Base-by-base conservation (phyloP, 2,329 filamentous ascomycete species). In the Aspergillus hiratsukae region DNA sequence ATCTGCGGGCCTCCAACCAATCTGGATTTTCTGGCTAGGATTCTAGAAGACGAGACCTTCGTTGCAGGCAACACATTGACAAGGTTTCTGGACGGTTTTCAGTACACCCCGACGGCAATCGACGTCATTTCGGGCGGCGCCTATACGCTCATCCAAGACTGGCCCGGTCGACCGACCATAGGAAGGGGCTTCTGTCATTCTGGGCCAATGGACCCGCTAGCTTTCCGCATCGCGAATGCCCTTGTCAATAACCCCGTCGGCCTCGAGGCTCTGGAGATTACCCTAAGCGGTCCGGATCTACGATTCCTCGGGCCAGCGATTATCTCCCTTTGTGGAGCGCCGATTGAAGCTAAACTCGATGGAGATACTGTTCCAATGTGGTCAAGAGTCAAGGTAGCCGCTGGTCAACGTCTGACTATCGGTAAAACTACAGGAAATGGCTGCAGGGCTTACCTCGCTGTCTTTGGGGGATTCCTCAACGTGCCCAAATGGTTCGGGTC, bases 141-240 rank as follows among this genome's bases (percentile, higher is more conserved):
- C 0, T 84, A 83, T 58, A 85, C 83, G 0, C 70, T 82, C 1
- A 75, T 87, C 1, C 81, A 87, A 66, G 84, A 87, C 58, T 78
- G 79, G 49, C 83, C 83, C 0, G 84, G 80, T 0, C 73, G 85
- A n/a, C 78, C 80, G 3, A 76, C 75, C 0, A 75, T 84, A 2
- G 83, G 83, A 1, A 79, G 80, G 63, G 85, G 84, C 6, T 81
- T 87, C 50, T 80, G 81, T 3, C 81, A 84, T 31, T 77, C 79
- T 3, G 84, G 85, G 0, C 83, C 85, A 0, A 86, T 87, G 83
- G 84, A 87, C 63, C 75, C 78, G 0, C 65, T 86, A n/a, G 77
- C 81, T 1, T 80, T 82, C 48, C 78, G 79, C 25, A 75, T 85
- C 28, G 84, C 82, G 2, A 88, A 87, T 59, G 72, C 81, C 21